Percentiles rank a stretch among this genome's conserved stretches.
phyloP scores from a whole-genome alignment of 139 green algal species.

The Chlamydomonas applanata region DNA sequence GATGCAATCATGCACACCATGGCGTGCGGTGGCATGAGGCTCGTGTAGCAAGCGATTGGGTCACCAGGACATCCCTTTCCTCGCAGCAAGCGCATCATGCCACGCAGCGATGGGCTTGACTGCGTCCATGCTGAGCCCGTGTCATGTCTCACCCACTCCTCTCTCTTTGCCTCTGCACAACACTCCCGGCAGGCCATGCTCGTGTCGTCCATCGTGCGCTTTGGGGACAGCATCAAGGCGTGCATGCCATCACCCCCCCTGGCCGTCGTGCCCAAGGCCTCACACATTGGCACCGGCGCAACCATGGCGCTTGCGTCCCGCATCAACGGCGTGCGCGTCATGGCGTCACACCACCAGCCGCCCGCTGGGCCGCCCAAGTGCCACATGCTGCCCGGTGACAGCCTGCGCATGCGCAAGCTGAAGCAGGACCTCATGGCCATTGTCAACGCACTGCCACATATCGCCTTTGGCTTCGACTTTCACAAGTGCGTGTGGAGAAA shows the following conservation, averaged over 20 bases:
- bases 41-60: too few relatives aligned
- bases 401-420: conserved; percentile 23
- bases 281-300: too few relatives aligned
- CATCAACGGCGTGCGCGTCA: neutral
- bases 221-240: neutral
- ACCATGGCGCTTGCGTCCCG: neutral
- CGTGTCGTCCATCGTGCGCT: neutral
- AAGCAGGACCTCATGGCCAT: conserved; percentile 47
- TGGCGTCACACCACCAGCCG: neutral
- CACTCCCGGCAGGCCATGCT: too few relatives aligned
- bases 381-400: neutral
- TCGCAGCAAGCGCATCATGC: too few relatives aligned
- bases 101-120: too few relatives aligned
- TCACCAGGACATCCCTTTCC: too few relatives aligned
- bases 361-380: neutral
- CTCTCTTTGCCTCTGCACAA: too few relatives aligned
- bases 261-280: too few relatives aligned
- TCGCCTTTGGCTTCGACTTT: conserved; percentile 14
- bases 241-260: conserved; percentile 1
- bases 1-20: neutral
- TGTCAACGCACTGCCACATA: conserved; percentile 37
- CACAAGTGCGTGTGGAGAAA: neutral
- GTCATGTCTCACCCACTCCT: too few relatives aligned
- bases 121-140: too few relatives aligned
- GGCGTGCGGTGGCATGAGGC: neutral